Base-by-base conservation (phyloP, 805 yeast species). In the Monosporozyma unispora region DNA sequence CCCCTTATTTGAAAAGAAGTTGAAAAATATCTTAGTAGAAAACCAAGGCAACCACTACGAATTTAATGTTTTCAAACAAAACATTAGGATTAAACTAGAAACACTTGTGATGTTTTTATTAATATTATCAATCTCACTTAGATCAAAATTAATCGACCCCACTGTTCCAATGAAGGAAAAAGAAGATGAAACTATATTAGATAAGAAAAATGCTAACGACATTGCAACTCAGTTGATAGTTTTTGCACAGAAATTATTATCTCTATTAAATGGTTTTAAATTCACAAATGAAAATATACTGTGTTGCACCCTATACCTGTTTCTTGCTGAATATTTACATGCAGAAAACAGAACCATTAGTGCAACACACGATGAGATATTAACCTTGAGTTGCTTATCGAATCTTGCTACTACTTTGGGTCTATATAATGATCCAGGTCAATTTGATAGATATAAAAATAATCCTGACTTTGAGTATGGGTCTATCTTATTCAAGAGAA, bases 241-340 rank as follows among this genome's bases (percentile, higher is more conserved):
- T 2, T 41, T 38, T 14, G 41, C 57, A 2, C 49, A 54, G 22
- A 51, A 53, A 44, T 21, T 56, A 6, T 22, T 56, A n/a, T 51
- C 51, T 12, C 25, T 52, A 16, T 40, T 57, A 12, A 48, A 54
- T 46, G 53, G 52, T 2, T 57, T 51, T n/a, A 47, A 46, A 27
- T 49, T 49, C 37, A 42, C 55, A 9, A 57, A 54, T 49, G 60
- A 57, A 29, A 40, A 45, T 25, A 50, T 48, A 12, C 27, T 57
- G 7, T 44, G 49, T 18, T 54, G 54, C 21, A 18, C 52, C 4
- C 28, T 57, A 23, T 54, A 54, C 42, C 25, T 47, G 12, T 55
- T 47, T 29, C 35, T 56, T 27, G 49, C 52, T 11, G 53, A 48
- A 27, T 45, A 51, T 35, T 22, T 57, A 7, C 45, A 57, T 37